A percentile compares a stretch with the other conserved stretches of the same genome.
phyloP scores from a whole-genome alignment of 805 yeast species.

The Hemisphaericaspora nanyangensis region DNA sequence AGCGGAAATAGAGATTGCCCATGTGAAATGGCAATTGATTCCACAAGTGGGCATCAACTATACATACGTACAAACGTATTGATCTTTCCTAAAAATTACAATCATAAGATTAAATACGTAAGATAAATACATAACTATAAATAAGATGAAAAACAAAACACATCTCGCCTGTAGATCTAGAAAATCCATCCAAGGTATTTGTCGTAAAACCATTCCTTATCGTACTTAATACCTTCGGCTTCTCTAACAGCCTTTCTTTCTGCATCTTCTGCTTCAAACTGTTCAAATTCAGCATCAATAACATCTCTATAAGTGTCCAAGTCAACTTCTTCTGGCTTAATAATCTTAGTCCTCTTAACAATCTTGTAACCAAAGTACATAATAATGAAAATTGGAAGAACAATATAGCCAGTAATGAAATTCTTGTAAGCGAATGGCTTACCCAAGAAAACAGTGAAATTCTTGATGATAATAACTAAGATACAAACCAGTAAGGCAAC shows the following conservation, averaged over 20 bases:
- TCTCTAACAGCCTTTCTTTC: slow-evolving; percentile 32
- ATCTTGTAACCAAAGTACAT: slow-evolving; percentile 60
- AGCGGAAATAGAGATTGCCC: too few species aligned
- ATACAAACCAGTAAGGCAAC: slow-evolving; percentile 52
- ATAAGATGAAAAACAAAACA: too few species aligned
- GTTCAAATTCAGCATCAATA: slow-evolving; percentile 50
- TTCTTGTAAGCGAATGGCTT: slow-evolving; percentile 52
- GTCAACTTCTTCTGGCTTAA: slow-evolving; percentile 57
- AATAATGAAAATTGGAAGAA: slow-evolving; percentile 60
- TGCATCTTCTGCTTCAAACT: slow-evolving; percentile 28
- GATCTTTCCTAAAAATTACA: too few species aligned
- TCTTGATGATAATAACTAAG: slow-evolving; percentile 59
- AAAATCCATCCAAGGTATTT: slow-evolving; percentile 48
- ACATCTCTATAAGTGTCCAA: slow-evolving; percentile 53
- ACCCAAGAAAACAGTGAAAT: slow-evolving; percentile 68
- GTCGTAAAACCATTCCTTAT: slow-evolving; percentile 47
- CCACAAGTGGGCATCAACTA: too few species aligned
- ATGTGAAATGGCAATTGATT: too few species aligned
- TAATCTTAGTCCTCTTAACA: slow-evolving; percentile 44
- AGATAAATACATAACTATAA: too few species aligned
- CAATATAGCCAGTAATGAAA: slow-evolving; percentile 77
- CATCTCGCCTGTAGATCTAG: too few species aligned
- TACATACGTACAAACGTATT: too few species aligned
- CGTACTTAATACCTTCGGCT: slow-evolving; percentile 41
- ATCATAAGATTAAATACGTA: too few species aligned